Evolutionary conservation across 2,329 filamentous ascomycete species (phyloP).

Genomic region (Periconia macrospinosa): DNA sequence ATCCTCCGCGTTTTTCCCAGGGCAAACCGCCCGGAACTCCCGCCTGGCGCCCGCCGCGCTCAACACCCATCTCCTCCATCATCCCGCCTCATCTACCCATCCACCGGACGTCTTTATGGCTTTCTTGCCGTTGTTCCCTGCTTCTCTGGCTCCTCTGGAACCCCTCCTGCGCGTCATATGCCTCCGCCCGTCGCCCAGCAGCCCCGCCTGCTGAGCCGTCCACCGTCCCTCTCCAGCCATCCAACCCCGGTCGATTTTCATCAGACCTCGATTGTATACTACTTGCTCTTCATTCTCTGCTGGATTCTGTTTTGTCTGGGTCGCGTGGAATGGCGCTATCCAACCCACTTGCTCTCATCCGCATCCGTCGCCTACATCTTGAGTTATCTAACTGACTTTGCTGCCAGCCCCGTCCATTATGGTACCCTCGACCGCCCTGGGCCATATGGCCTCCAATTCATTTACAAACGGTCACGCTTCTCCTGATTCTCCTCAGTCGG

Average conservation of each 20-base stretch:
- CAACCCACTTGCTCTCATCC: conserved; percentile 39
- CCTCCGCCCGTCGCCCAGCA: conserved; percentile 20
- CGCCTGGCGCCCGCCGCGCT: conserved; percentile 26
- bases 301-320: conserved; percentile 41
- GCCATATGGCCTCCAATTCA: conserved; percentile 64
- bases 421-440: conserved; percentile 64
- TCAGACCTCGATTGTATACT: conserved; percentile 42
- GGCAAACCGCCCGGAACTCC: conserved; percentile 16
- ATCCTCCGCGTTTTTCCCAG: conserved; percentile 18
- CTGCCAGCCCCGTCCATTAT: conserved; percentile 62
- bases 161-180: conserved; percentile 14
- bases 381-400: conserved; percentile 47
- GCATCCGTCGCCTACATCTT: conserved; percentile 30
- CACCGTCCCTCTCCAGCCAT: conserved; percentile 34
- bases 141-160: conserved; percentile 14
- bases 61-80: conserved; percentile 38
- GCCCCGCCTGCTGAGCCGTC: conserved; percentile 23
- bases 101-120: conserved; percentile 19
- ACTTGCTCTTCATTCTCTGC: conserved; percentile 24
- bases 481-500: conserved; percentile 54
- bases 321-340: conserved; percentile 47
- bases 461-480: conserved; percentile 69
- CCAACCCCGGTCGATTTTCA: conserved; percentile 38
- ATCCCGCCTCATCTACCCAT: conserved; percentile 35
- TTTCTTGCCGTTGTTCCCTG: conserved; percentile 13